These are phyloP conservation scores for Eucalyptus regnans DNA, from an alignment of 345 rosid genomes.

Conservation along the genomic window DNA sequence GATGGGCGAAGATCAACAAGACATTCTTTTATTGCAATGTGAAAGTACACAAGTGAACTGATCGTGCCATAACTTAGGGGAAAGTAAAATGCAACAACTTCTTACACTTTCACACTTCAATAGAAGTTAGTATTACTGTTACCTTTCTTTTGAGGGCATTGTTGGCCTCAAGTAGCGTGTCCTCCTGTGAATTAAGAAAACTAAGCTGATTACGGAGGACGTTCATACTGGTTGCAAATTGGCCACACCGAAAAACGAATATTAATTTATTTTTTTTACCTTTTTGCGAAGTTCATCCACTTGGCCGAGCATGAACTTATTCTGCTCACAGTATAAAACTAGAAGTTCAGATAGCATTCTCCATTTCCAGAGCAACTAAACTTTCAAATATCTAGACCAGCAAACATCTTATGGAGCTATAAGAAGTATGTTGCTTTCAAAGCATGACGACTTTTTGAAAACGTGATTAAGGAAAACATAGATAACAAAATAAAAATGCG, in stretches of 20 bases:
- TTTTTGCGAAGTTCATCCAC: constrained; percentile 24
- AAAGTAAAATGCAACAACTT: neutral
- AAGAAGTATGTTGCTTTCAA: neutral
- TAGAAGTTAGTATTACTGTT: neutral
- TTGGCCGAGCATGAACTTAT: constrained; percentile 5
- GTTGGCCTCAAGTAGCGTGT: neutral
- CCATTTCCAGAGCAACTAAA: neutral
- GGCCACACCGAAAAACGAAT: neutral
- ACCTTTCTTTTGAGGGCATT: neutral
- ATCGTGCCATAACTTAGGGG: neutral
- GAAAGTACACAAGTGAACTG: neutral
- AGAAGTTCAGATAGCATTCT: neutral
- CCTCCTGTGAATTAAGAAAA: neutral
- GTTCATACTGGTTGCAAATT: neutral
- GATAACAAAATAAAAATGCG: neutral
- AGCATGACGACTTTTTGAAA: neutral
- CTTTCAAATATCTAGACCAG: neutral
- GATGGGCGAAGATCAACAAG: neutral
- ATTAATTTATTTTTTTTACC: neutral
- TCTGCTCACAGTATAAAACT: constrained; percentile 4
- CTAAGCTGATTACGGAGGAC: neutral
- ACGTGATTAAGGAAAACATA: neutral
- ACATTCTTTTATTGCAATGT: neutral
- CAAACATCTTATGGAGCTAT: neutral
- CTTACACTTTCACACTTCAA: neutral